phyloP scores from a whole-genome alignment of 2,329 filamentous ascomycete species.

The Paecilomyces formosus region DNA sequence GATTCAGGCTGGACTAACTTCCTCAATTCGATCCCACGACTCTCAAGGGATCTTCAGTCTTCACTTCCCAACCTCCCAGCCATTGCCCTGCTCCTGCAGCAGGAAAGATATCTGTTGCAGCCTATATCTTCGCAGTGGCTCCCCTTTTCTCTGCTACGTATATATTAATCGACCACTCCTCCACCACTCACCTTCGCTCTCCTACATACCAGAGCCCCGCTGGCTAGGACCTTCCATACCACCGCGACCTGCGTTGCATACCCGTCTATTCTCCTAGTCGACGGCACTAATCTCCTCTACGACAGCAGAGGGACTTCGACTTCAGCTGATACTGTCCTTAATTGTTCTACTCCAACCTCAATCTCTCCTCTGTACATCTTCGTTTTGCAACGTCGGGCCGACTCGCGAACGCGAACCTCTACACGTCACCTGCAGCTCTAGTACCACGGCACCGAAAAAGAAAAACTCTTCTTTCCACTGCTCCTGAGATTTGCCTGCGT shows the following conservation, averaged over 20 bases:
- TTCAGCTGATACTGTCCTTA: background rate
- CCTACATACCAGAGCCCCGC: conserved; percentile 19
- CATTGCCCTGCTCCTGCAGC: conserved; percentile 8
- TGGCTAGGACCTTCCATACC: conserved; percentile 4
- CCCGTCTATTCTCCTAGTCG: conserved; percentile 23
- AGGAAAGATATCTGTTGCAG: background rate
- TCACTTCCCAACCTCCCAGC: conserved; percentile 13
- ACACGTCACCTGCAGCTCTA: background rate
- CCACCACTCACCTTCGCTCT: conserved; percentile 6
- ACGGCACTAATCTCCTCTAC: conserved; percentile 14
- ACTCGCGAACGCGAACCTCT: conserved; percentile 5
- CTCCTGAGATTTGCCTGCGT: conserved; percentile 10
- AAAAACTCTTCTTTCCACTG: background rate
- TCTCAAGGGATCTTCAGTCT: conserved; percentile 25
- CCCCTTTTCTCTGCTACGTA: background rate
- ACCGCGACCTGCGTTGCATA: conserved; percentile 19
- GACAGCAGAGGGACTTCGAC: conserved; percentile 1
- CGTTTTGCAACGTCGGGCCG: conserved; percentile 11
- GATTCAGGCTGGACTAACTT: background rate
- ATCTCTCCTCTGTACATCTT: background rate
- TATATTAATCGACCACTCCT: background rate
- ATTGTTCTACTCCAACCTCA: background rate
- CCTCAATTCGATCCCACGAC: conserved; percentile 16
- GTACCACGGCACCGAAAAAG: background rate
- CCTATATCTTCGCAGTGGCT: background rate